These are phyloP conservation scores for Ogataea nonfermentans DNA, from an alignment of 805 yeast species.

Conservation along the genomic window DNA sequence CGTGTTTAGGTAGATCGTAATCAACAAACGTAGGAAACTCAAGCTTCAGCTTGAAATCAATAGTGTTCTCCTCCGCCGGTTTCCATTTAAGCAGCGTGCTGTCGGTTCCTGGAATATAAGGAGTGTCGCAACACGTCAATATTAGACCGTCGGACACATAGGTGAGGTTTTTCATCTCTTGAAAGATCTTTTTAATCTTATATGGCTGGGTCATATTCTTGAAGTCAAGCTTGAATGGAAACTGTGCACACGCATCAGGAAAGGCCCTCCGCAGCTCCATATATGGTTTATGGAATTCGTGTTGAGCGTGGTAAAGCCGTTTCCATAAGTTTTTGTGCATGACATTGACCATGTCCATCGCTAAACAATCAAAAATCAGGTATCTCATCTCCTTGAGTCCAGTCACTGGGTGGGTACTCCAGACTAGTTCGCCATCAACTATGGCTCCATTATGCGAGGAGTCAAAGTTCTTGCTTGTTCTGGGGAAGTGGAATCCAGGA, in stretches of 20 bases:
- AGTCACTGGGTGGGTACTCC: constrained; percentile 55
- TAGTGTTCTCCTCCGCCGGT: constrained; percentile 91
- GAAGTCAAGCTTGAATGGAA: constrained; percentile 84
- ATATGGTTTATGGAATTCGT: constrained; percentile 79
- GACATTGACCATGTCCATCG: constrained; percentile 72
- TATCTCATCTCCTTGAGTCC: constrained; percentile 68
- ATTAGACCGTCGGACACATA: constrained; percentile 94
- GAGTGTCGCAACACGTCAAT: constrained; percentile 86
- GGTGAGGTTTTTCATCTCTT: constrained; percentile 66
- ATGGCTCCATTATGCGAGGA: constrained; percentile 82
- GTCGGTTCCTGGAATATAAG: constrained; percentile 89
- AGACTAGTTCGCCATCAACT: constrained; percentile 91
- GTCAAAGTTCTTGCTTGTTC: constrained; percentile 41
- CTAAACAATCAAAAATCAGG: constrained; percentile 88
- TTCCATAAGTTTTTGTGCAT: constrained; percentile 72
- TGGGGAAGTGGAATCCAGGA: constrained; percentile 83
- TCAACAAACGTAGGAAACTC: constrained; percentile 60
- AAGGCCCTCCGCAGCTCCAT: constrained; percentile 61
- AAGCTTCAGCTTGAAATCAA: constrained; percentile 76
- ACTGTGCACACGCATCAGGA: constrained; percentile 71
- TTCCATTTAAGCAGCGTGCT: constrained; percentile 89
- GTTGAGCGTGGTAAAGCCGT: constrained; percentile 83
- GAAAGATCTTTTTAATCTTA: constrained; percentile 71
- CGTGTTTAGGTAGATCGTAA: constrained; percentile 61
- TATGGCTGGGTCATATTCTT: constrained; percentile 86